These are phyloP conservation scores for Candida orba DNA, from an alignment of 805 yeast species.

Conservation along the genomic window DNA sequence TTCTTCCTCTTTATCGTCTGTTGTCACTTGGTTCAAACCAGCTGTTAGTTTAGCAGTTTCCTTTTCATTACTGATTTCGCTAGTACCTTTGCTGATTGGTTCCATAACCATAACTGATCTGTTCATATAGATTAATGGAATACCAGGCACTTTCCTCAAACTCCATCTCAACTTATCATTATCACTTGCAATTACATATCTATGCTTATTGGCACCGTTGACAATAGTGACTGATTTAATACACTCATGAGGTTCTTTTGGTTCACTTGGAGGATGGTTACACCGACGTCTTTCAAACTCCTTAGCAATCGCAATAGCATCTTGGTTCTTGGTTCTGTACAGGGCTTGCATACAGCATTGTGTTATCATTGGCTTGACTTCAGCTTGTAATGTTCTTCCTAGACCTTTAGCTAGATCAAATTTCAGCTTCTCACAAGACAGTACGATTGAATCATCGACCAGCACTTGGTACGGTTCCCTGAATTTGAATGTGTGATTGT, in stretches of 20 bases:
- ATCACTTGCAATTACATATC: conserved; percentile 86
- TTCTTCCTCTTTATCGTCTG: conserved; percentile 33
- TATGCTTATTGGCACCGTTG: conserved; percentile 77
- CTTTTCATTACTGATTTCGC: conserved; percentile 35
- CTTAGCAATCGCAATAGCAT: conserved; percentile 77
- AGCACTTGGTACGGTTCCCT: conserved; percentile 89
- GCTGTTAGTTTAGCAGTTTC: conserved; percentile 65
- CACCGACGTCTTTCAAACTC: conserved; percentile 87
- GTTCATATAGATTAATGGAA: conserved; percentile 81
- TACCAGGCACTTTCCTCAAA: conserved; percentile 77
- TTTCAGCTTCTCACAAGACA: conserved; percentile 56
- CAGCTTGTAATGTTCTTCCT: conserved; percentile 74
- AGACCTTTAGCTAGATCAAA: conserved; percentile 80
- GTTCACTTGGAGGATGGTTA: conserved; percentile 63
- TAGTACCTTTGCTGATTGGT: conserved; percentile 74
- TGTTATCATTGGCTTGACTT: conserved; percentile 84
- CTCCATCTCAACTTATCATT: conserved; percentile 55
- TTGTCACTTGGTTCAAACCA: conserved; percentile 69
- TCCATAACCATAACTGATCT: conserved; percentile 95
- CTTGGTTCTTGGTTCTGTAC: conserved; percentile 63
- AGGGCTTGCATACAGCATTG: conserved; percentile 91
- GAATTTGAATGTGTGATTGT: conserved; percentile 81
- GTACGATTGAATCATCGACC: conserved; percentile 73
- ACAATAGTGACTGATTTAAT: conserved; percentile 61
- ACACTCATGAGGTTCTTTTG: conserved; percentile 67